A percentile compares a stretch with the other conserved stretches of the same genome.
Evolutionary conservation across 352 stramenopile genomes (phyloP).

Genomic region (Thalassiosira pacifica): DNA sequence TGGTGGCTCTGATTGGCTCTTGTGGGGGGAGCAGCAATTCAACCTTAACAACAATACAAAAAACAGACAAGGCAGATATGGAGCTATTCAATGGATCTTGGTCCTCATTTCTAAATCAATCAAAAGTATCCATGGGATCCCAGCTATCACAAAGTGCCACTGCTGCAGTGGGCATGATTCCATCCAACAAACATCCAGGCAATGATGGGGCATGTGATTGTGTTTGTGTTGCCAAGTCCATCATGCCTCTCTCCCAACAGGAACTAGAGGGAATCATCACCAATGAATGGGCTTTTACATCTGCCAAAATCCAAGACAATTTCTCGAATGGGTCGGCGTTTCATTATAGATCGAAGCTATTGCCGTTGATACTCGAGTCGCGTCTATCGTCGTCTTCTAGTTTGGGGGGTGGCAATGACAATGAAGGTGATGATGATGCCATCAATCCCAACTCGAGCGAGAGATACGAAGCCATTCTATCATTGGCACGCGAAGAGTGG

Average conservation of each 20-base stretch:
- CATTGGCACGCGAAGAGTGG: conserved; percentile 72
- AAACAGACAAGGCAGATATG: conserved; percentile 17
- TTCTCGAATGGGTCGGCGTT: conserved; percentile 99
- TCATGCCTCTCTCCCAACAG: conserved; percentile 32
- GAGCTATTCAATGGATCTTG: conserved; percentile 54
- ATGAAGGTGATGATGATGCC: not conserved
- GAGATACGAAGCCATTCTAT: conserved; percentile 33
- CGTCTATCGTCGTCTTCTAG: conserved; percentile 19
- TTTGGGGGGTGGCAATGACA: conserved; percentile 1
- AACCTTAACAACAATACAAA: not conserved
- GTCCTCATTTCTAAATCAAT: conserved; percentile 41
- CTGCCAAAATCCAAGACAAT: conserved; percentile 96
- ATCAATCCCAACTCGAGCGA: not conserved
- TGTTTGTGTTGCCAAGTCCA: conserved; percentile 15
- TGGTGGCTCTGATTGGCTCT: conserved; percentile 68
- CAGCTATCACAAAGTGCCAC: conserved; percentile 41
- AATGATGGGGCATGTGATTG: not conserved
- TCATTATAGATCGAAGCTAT: conserved; percentile 89
- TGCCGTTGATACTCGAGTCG: conserved; percentile 67
- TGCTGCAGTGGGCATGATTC: conserved; percentile 24
- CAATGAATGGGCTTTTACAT: conserved; percentile 93
- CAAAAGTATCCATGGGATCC: conserved; percentile 39
- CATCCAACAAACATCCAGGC: not conserved
- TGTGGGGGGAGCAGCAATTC: not conserved
- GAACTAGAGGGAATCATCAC: conserved; percentile 79